A percentile compares a stretch with the other conserved stretches of the same genome.
These are phyloP conservation scores for Nannizziopsis arthrosporioides DNA, from an alignment of 2,329 filamentous ascomycete species.

Conservation along the genomic window DNA sequence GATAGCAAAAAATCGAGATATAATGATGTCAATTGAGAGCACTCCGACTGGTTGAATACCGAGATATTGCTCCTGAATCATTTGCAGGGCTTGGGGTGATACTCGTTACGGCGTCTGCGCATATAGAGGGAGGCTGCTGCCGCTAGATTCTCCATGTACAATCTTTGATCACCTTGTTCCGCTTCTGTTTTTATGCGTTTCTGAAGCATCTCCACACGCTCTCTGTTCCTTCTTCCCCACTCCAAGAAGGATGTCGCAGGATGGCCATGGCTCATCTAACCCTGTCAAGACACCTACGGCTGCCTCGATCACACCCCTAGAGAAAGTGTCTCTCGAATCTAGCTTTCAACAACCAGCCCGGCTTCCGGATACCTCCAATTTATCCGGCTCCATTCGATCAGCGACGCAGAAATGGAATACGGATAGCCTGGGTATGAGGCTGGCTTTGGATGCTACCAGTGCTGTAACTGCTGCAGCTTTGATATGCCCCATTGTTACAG, in stretches of 20 bases:
- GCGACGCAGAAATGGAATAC: constrained; percentile 54
- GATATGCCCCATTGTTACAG: constrained; percentile 72
- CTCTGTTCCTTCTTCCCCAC: not conserved
- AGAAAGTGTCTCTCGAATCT: constrained; percentile 8
- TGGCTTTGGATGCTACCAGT: constrained; percentile 57
- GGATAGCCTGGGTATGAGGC: constrained; percentile 53
- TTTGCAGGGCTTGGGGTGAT: too few species aligned
- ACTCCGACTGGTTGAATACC: too few species aligned
- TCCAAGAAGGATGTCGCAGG: not conserved
- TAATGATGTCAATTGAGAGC: too few species aligned
- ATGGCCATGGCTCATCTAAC: not conserved
- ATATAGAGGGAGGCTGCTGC: too few species aligned
- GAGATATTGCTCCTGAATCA: too few species aligned
- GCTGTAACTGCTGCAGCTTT: constrained; percentile 61
- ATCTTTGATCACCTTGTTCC: too few species aligned
- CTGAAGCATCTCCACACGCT: not conserved
- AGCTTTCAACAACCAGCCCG: constrained; percentile 6
- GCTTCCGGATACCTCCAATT: constrained; percentile 5
- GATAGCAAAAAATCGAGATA: too few species aligned
- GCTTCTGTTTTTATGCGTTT: not conserved
- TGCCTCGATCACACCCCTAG: not conserved
- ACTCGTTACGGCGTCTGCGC: too few species aligned
- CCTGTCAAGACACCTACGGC: not conserved
- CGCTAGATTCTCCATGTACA: too few species aligned
- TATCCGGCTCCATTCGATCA: not conserved